phyloP scores from a whole-genome alignment of 2,329 filamentous ascomycete species.

The Pseudogymnoascus sp. region DNA sequence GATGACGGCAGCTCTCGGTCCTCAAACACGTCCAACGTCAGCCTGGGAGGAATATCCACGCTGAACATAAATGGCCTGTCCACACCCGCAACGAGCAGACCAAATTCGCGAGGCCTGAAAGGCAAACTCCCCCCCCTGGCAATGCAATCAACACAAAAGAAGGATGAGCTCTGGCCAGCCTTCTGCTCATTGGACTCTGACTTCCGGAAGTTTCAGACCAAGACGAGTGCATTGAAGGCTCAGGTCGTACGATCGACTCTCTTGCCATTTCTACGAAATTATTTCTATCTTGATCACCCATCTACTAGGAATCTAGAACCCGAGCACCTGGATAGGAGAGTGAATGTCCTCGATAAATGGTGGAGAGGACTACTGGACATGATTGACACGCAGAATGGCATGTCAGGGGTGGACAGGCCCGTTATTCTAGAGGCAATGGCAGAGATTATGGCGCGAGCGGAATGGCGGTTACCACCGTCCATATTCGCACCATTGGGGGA shows the following conservation, averaged over 20 bases:
- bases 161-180: slow-evolving; percentile 61
- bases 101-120: slow-evolving; percentile 33
- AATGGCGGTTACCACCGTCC: slow-evolving; percentile 58
- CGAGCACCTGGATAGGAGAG: slow-evolving; percentile 61
- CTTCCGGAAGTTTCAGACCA: slow-evolving; percentile 60
- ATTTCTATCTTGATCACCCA: slow-evolving; percentile 43
- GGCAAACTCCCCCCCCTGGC: slow-evolving; percentile 40
- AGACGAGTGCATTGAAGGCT: slow-evolving; percentile 59
- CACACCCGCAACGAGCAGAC: slow-evolving; percentile 20
- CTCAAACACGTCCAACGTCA: slow-evolving; percentile 28
- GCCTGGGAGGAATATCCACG: slow-evolving; percentile 35
- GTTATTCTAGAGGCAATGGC: slow-evolving; percentile 61
- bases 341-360: slow-evolving; percentile 66
- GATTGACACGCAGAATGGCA: slow-evolving; percentile 58
- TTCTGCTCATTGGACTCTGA: slow-evolving; percentile 63
- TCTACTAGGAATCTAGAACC: slow-evolving; percentile 52
- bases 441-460: slow-evolving; percentile 62
- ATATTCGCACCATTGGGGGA: slow-evolving; percentile 44
- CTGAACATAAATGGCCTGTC: slow-evolving; percentile 34
- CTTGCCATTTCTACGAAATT: slow-evolving; percentile 54
- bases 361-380: slow-evolving; percentile 64
- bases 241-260: slow-evolving; percentile 58
- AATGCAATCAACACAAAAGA: slow-evolving; percentile 37
- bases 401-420: slow-evolving; percentile 62
- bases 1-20: slow-evolving; percentile 22